These are phyloP conservation scores for Erythrophleum fordii DNA, from an alignment of 306 rosid species.

Conservation along the genomic window DNA sequence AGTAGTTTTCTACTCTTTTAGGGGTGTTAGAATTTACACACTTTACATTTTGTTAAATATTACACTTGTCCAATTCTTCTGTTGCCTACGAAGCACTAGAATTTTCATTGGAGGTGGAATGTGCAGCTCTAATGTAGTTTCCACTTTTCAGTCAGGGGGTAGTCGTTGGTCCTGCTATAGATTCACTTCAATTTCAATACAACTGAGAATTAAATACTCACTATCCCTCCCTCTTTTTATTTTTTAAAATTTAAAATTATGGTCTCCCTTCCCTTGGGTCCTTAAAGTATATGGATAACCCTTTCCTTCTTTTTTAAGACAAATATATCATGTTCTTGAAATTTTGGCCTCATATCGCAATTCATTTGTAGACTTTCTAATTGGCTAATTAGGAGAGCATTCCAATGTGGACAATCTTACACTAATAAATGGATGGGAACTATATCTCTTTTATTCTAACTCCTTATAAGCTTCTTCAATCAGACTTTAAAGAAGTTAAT, in stretches of 20 bases:
- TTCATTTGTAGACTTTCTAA: background rate
- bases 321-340: background rate
- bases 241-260: background rate
- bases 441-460: no score
- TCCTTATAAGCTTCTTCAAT: slow-evolving; percentile 3
- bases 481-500: background rate
- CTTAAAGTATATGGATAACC: background rate
- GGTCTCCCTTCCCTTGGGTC: background rate
- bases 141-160: background rate
- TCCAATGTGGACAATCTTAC: background rate
- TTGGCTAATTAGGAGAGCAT: background rate
- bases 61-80: slow-evolving; percentile 16
- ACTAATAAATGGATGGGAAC: background rate
- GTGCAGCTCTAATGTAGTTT: background rate
- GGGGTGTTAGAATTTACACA: slow-evolving; percentile 5
- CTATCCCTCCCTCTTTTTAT: background rate
- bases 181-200: background rate
- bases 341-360: background rate
- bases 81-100: slow-evolving; percentile 12
- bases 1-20: background rate
- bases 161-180: background rate
- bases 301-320: background rate
- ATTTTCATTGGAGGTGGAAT: slow-evolving; percentile 4
- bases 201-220: background rate
- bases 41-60: background rate